Evolutionary conservation across 305 asterid species (phyloP).

Genomic region (Fraxinus sp.): DNA sequence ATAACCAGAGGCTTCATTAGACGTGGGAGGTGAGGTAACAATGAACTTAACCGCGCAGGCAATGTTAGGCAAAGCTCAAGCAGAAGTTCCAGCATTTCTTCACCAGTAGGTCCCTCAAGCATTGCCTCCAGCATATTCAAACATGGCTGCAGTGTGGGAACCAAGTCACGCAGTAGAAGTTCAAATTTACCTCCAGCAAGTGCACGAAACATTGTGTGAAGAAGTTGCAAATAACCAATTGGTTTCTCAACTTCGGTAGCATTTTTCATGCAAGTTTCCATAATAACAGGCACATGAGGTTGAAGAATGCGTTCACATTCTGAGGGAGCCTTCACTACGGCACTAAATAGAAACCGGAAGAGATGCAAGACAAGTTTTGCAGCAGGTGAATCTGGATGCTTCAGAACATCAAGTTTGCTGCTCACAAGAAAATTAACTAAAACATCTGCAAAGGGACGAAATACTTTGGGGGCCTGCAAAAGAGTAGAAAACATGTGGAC

Average conservation of each 20-base stretch:
- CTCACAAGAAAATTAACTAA: conserved; percentile 91
- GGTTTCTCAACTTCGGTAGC: conserved; percentile 90
- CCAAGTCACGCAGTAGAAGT: conserved; percentile 82
- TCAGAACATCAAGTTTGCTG: conserved; percentile 95
- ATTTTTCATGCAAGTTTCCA: conserved; percentile 98
- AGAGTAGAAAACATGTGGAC: conserved; percentile 92
- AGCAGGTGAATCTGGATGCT: conserved; percentile 97
- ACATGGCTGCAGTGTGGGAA: conserved; percentile 86
- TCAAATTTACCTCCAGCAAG: conserved; percentile 98
- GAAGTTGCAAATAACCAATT: conserved; percentile 90
- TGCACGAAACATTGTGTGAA: conserved; percentile 95
- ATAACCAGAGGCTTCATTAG: conserved; percentile 96
- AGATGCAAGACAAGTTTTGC: conserved; percentile 98
- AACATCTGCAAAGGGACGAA: conserved; percentile 97
- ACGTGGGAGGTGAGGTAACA: conserved; percentile 94
- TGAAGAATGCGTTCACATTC: conserved; percentile 97
- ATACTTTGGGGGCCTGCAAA: conserved; percentile 89
- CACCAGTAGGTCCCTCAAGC: conserved; percentile 98
- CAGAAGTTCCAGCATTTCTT: conserved; percentile 86
- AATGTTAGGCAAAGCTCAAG: conserved; percentile 85
- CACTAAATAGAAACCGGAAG: conserved; percentile 81
- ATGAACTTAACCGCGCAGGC: conserved; percentile 93
- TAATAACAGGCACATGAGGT: conserved; percentile 86
- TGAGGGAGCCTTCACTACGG: conserved; percentile 92
- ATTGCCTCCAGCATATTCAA: conserved; percentile 82